Evolutionary conservation across 2,329 filamentous ascomycete species (phyloP).

Genomic region (Grosmannia clavigera): DNA sequence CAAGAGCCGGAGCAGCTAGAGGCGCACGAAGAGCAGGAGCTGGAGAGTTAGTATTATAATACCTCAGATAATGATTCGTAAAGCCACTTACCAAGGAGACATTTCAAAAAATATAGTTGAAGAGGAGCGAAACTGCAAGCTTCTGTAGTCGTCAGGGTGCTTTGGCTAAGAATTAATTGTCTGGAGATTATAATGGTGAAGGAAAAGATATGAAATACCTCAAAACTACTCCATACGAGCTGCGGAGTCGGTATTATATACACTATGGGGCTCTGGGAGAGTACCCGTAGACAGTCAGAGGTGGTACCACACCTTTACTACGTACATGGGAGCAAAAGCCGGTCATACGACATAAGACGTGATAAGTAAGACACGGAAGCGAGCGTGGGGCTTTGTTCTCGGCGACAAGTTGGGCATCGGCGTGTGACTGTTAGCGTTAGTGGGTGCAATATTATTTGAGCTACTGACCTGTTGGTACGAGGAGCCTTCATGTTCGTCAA

Average conservation of each 20-base stretch:
- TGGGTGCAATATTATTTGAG: background rate
- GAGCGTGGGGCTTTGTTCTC: background rate
- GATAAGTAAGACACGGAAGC: background rate
- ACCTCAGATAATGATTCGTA: background rate
- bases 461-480: background rate
- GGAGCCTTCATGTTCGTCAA: too few species aligned
- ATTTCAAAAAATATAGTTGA: conserved; percentile 5
- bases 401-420: background rate
- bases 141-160: background rate
- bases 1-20: conserved; percentile 12
- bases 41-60: background rate
- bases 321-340: background rate
- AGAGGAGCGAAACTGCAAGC: background rate
- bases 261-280: background rate
- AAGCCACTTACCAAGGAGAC: conserved; percentile 10
- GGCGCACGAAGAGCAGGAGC: conserved; percentile 11
- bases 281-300: background rate
- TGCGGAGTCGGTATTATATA: conserved; percentile 1
- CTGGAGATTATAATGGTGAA: background rate
- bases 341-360: background rate
- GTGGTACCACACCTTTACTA: background rate
- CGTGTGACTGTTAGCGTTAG: background rate
- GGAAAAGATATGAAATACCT: background rate
- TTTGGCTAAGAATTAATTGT: background rate
- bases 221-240: background rate